These are phyloP conservation scores for Onygenales sp. DNA, from an alignment of 2,329 filamentous ascomycete species.

Conservation along the genomic window DNA sequence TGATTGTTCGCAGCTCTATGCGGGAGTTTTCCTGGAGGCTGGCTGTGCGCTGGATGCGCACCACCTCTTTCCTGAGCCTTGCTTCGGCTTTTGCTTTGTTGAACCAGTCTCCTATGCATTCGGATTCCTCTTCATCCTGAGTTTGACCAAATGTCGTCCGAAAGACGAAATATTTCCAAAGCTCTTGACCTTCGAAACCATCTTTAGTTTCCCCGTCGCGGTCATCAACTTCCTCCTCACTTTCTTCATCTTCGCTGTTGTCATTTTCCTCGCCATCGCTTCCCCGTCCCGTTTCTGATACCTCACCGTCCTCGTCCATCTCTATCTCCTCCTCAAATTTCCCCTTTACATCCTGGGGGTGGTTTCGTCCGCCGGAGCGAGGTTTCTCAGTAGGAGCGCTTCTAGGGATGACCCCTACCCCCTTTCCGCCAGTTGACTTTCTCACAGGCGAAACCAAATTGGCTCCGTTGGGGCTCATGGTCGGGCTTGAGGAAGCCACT, in stretches of 20 bases:
- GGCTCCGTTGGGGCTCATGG: too few species aligned
- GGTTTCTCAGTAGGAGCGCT: too few species aligned
- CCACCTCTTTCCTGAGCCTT: conserved; percentile 1
- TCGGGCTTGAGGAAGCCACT: too few species aligned
- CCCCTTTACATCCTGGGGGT: too few species aligned
- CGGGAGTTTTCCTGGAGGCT: conserved; percentile 3
- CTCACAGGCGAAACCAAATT: too few species aligned
- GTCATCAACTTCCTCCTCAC: neutral
- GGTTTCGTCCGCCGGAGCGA: too few species aligned
- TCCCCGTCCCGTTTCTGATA: neutral
- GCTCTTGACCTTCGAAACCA: neutral
- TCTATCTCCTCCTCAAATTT: too few species aligned
- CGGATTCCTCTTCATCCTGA: neutral
- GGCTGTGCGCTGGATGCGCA: neutral
- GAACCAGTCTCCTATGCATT: conserved; percentile 1
- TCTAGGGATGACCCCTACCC: too few species aligned
- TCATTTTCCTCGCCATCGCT: neutral
- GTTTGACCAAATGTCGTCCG: neutral
- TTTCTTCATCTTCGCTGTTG: neutral
- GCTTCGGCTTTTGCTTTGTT: conserved; percentile 7
- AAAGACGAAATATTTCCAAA: conserved; percentile 9
- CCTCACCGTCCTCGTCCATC: too few species aligned
- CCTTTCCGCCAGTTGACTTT: too few species aligned
- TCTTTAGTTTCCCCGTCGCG: neutral
- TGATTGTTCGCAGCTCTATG: conserved; percentile 3